Conservation (phyloP, 2,329 filamentous ascomycete genomes). For the Fusarium sp. region DNA sequence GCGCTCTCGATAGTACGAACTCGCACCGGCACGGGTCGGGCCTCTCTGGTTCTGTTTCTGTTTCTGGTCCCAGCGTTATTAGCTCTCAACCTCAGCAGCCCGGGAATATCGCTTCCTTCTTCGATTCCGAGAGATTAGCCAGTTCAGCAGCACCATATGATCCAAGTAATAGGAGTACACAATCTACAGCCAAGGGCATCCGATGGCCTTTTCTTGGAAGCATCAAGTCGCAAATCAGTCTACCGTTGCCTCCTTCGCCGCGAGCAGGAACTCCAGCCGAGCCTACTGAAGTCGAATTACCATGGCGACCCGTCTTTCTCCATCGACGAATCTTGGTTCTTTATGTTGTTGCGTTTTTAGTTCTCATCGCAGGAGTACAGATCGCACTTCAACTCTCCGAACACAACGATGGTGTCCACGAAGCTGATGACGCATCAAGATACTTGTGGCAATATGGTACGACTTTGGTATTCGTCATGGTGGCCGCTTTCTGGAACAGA, state of each 20-base stretch:
- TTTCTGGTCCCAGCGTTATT: not conserved
- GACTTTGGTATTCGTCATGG: conserved; percentile 48
- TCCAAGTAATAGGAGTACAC: conserved; percentile 14
- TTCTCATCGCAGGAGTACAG: conserved; percentile 47
- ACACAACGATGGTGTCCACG: conserved; percentile 46
- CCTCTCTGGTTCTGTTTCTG: not conserved
- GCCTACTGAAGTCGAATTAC: conserved; percentile 45
- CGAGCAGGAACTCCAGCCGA: conserved; percentile 24
- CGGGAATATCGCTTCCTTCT: conserved; percentile 42
- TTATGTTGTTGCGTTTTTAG: conserved; percentile 47
- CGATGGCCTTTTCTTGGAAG: conserved; percentile 46
- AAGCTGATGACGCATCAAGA: conserved; percentile 42
- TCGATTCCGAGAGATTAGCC: conserved; percentile 44
- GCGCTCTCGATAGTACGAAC: conserved; percentile 15
- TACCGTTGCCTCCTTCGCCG: conserved; percentile 30
- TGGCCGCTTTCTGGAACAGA: conserved; percentile 51
- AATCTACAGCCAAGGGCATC: conserved; percentile 16
- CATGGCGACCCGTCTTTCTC: conserved; percentile 53
- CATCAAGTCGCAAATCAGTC: conserved; percentile 36
- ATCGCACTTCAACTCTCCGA: conserved; percentile 48
- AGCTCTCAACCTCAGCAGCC: conserved; percentile 11
- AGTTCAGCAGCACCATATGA: conserved; percentile 35
- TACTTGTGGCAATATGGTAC: conserved; percentile 54
- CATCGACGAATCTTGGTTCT: conserved; percentile 47
- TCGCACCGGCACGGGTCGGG: conserved; percentile 20